These are phyloP conservation scores for Sporisorium scitamineum DNA, from an alignment of 1,284 basidiomycete species.

Conservation along the genomic window DNA sequence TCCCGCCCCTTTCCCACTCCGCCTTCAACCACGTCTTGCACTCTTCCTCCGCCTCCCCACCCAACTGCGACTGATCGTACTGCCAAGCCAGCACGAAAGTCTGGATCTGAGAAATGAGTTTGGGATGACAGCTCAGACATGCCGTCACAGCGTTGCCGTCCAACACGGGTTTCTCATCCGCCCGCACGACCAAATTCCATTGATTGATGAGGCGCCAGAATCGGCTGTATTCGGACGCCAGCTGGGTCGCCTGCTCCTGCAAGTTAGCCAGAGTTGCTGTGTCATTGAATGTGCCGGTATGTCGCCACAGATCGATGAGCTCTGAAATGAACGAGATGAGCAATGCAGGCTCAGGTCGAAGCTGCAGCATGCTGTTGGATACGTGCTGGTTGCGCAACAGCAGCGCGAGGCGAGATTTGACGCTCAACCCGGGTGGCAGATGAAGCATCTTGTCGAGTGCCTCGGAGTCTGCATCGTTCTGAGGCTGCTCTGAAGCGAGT, in stretches of 20 bases:
- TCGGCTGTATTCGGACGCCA: constrained; percentile 30
- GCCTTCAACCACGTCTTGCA: constrained; percentile 52
- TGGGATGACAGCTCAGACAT: constrained; percentile 42
- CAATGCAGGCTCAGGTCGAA: constrained; percentile 40
- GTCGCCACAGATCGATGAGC: constrained; percentile 25
- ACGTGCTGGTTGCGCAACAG: constrained; percentile 48
- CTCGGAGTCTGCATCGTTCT: constrained; percentile 5
- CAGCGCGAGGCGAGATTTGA: constrained; percentile 41
- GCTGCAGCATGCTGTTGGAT: constrained; percentile 26
- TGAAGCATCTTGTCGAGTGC: constrained; percentile 24
- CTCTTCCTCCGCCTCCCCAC: constrained; percentile 9
- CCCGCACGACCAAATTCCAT: constrained; percentile 27
- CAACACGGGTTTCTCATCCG: constrained; percentile 51
- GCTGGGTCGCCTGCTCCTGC: constrained; percentile 17
- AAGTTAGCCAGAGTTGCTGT: constrained; percentile 2
- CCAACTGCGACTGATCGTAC: constrained; percentile 23
- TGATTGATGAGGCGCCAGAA: constrained; percentile 50
- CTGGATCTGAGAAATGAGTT: constrained; percentile 54
- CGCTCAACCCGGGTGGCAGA: constrained; percentile 32
- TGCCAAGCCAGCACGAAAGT: constrained; percentile 62
- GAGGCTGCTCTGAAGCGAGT: constrained; percentile 15
- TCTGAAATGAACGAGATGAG: constrained; percentile 54
- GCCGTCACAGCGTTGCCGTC: constrained; percentile 59
- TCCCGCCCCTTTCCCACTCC: constrained; percentile 57
- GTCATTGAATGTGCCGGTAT: constrained; percentile 11